phyloP scores from a whole-genome alignment of 768 basidiomycete genomes.

The Boletus sp. region DNA sequence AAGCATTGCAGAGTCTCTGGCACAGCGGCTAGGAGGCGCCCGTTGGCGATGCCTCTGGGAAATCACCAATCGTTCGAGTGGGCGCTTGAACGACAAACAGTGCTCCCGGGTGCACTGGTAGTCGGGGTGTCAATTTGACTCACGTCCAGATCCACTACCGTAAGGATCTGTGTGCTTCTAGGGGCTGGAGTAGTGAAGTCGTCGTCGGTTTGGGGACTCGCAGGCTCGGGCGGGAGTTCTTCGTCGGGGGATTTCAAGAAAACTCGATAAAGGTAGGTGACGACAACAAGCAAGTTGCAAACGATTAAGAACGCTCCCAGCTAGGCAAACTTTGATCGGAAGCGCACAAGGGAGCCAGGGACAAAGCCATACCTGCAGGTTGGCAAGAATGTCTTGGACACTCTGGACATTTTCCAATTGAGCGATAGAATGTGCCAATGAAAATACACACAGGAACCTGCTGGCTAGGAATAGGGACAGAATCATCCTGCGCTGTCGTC shows the following conservation, averaged over 20 bases:
- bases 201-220: background rate
- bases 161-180: background rate
- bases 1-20: no score
- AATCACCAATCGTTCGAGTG: background rate
- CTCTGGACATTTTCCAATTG: background rate
- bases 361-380: background rate
- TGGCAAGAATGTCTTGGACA: background rate
- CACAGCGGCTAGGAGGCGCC: background rate
- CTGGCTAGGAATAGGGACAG: conserved; percentile 13
- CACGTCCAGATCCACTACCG: conserved; percentile 7
- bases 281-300: conserved; percentile 14
- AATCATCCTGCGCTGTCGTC: conserved; percentile 15
- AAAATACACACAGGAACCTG: conserved; percentile 2
- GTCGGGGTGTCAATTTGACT: background rate
- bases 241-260: background rate
- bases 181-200: conserved; percentile 10
- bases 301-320: background rate
- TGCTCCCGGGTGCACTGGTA: background rate
- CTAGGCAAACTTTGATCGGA: background rate
- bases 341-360: background rate
- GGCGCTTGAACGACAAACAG: background rate
- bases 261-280: conserved; percentile 11
- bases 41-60: background rate
- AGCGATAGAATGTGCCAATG: background rate
- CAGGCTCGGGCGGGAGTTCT: background rate